Evolutionary conservation across 495 filamentous ascomycete genomes (phyloP).

Genomic region (Immersiella caudata): DNA sequence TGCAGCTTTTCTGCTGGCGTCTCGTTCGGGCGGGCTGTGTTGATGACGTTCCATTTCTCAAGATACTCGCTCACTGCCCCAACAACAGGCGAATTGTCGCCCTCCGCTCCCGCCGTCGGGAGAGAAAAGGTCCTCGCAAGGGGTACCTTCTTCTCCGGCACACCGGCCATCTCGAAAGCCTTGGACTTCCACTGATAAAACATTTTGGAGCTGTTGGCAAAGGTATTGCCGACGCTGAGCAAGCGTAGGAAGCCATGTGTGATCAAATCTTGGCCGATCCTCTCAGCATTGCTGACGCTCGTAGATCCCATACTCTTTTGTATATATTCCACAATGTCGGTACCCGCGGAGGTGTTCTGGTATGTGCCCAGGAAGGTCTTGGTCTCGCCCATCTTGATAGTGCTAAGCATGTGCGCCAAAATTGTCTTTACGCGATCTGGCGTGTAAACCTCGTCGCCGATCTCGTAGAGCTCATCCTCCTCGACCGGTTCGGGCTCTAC

Average conservation of each 20-base stretch:
- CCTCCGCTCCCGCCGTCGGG: conserved; percentile 54
- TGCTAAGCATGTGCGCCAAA: conserved; percentile 80
- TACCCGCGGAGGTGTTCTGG: conserved; percentile 83
- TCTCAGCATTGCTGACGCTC: conserved; percentile 85
- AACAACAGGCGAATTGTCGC: conserved; percentile 70
- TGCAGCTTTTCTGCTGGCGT: conserved; percentile 84
- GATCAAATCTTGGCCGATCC: conserved; percentile 91
- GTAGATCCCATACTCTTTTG: conserved; percentile 83
- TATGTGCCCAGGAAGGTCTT: conserved; percentile 97
- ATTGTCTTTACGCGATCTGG: conserved; percentile 89
- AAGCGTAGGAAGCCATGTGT: conserved; percentile 83
- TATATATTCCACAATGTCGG: conserved; percentile 93
- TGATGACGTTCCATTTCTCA: conserved; percentile 88
- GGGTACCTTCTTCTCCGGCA: conserved; percentile 82
- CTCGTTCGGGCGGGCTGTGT: conserved; percentile 81
- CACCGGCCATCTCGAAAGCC: conserved; percentile 81
- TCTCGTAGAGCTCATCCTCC: conserved; percentile 82
- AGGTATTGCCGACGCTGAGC: conserved; percentile 90
- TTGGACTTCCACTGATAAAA: conserved; percentile 96
- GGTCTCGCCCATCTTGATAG: conserved; percentile 81
- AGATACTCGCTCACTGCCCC: conserved; percentile 85
- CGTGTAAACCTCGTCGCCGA: conserved; percentile 84
- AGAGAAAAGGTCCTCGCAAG: conserved; percentile 72
- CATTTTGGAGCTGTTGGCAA: conserved; percentile 96
- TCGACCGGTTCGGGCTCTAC: conserved; percentile 52